Percentiles rank a stretch among this genome's conserved stretches.
These are phyloP conservation scores for Ceratobasidium theobromae DNA, from an alignment of 1,284 basidiomycete species.

Conservation along the genomic window DNA sequence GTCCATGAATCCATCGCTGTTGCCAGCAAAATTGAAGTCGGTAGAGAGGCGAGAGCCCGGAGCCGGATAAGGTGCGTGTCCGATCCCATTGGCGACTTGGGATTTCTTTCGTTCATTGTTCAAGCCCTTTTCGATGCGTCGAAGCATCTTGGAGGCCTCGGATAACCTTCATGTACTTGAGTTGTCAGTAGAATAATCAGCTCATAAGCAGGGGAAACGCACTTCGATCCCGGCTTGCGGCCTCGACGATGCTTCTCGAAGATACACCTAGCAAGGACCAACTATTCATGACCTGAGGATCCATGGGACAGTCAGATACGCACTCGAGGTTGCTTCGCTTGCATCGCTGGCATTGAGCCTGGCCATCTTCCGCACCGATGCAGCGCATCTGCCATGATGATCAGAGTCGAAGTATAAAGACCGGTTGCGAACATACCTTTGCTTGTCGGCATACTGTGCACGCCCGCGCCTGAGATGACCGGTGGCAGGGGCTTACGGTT, in stretches of 20 bases:
- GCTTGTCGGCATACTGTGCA: constrained; percentile 80
- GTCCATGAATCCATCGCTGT: constrained; percentile 29
- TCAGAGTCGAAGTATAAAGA: constrained; percentile 34
- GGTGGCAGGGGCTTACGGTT: constrained; percentile 16
- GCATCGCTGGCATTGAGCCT: constrained; percentile 73
- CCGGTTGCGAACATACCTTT: constrained; percentile 55
- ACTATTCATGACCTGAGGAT: constrained; percentile 33
- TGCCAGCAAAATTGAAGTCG: constrained; percentile 15
- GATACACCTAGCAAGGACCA: constrained; percentile 55
- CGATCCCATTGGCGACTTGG: constrained; percentile 10
- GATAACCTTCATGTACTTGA: constrained; percentile 57
- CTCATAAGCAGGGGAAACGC: constrained; percentile 39
- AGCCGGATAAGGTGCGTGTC: constrained; percentile 8
- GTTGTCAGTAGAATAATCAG: constrained; percentile 32
- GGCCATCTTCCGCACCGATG: constrained; percentile 78
- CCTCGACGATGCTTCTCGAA: constrained; percentile 85
- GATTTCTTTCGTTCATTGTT: constrained; percentile 46
- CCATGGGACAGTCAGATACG: constrained; percentile 35
- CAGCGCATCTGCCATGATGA: constrained; percentile 70
- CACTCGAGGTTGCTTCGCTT: constrained; percentile 74
- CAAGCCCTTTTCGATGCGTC: constrained; percentile 79
- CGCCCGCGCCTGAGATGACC: constrained; percentile 47
- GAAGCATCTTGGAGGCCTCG: constrained; percentile 82
- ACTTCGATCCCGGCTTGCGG: constrained; percentile 87
- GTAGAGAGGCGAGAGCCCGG: constrained; percentile 2